These are phyloP conservation scores for Cucumis cinereus DNA, from an alignment of 306 rosid species.

Conservation along the genomic window DNA sequence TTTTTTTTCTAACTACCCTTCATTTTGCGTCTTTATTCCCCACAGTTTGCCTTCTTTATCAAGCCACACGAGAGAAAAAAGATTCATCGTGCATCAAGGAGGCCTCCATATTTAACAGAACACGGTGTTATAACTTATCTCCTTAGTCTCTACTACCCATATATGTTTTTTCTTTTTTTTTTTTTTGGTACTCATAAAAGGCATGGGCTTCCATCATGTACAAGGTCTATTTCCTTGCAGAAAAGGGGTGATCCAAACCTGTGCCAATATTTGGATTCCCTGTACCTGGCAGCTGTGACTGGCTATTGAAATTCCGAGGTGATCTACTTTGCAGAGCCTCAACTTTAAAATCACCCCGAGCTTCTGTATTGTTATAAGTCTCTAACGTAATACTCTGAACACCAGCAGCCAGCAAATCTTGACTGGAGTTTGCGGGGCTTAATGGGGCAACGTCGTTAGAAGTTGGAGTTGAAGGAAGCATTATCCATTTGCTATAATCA, in stretches of 20 bases:
- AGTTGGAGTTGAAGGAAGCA: slow-evolving; percentile 32
- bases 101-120: background rate
- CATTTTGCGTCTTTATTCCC: background rate
- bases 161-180: background rate
- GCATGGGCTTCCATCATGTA: background rate
- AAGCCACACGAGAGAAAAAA: background rate
- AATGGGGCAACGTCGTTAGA: slow-evolving; percentile 23
- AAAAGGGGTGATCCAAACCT: slow-evolving; percentile 26
- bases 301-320: background rate
- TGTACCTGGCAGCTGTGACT: slow-evolving; percentile 19
- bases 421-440: slow-evolving; percentile 22
- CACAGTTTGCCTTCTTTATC: background rate
- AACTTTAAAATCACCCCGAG: slow-evolving; percentile 1
- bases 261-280: slow-evolving; percentile 25
- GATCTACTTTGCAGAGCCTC: slow-evolving; percentile 16
- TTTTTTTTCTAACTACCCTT: background rate
- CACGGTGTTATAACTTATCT: background rate
- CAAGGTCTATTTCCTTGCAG: slow-evolving; percentile 38
- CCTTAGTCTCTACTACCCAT: background rate
- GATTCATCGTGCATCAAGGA: background rate
- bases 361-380: background rate
- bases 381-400: slow-evolving; percentile 34
- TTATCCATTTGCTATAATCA: slow-evolving; percentile 63
- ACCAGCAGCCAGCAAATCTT: slow-evolving; percentile 32
- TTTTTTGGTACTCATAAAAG: background rate